phyloP scores from a whole-genome alignment of 306 rosid species.

The Luffa acutangula region DNA sequence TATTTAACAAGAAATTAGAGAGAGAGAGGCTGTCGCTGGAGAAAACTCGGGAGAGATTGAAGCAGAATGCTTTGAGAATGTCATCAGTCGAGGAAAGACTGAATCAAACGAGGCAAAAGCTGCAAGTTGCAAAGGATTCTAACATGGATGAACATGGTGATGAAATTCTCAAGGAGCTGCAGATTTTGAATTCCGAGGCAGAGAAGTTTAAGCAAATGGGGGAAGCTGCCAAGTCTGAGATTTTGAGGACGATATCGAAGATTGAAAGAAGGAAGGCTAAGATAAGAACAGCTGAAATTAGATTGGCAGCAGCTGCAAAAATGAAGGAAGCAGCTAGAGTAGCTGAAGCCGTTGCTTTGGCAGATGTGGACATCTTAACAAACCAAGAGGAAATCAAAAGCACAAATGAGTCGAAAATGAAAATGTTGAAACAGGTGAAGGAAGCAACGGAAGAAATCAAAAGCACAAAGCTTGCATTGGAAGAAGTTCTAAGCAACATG shows the following conservation, averaged over 20 bases:
- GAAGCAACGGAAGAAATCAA: slow-evolving; percentile 76
- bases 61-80: slow-evolving; percentile 48
- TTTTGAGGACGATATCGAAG: slow-evolving; percentile 52
- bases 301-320: slow-evolving; percentile 72
- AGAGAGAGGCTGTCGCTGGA: slow-evolving; percentile 59
- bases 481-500: slow-evolving; percentile 69
- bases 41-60: slow-evolving; percentile 65
- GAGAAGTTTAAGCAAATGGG: slow-evolving; percentile 72
- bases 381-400: slow-evolving; percentile 19
- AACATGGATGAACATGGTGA: slow-evolving; percentile 31
- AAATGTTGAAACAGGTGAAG: slow-evolving; percentile 55
- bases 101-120: slow-evolving; percentile 49
- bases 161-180: slow-evolving; percentile 62
- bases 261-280: slow-evolving; percentile 61
- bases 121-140: slow-evolving; percentile 44
- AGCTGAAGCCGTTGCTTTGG: slow-evolving; percentile 63
- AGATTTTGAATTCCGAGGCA: slow-evolving; percentile 48
- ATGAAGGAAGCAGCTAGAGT: slow-evolving; percentile 90
- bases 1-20: slow-evolving; percentile 58
- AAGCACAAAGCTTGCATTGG: slow-evolving; percentile 55
- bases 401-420: slow-evolving; percentile 39
- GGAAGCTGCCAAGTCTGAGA: slow-evolving; percentile 66
- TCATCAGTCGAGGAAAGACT: slow-evolving; percentile 68
- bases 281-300: slow-evolving; percentile 68
- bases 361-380: slow-evolving; percentile 56